Conservation (phyloP, 2,329 filamentous ascomycete genomes). For the Talaromyces sp. region DNA sequence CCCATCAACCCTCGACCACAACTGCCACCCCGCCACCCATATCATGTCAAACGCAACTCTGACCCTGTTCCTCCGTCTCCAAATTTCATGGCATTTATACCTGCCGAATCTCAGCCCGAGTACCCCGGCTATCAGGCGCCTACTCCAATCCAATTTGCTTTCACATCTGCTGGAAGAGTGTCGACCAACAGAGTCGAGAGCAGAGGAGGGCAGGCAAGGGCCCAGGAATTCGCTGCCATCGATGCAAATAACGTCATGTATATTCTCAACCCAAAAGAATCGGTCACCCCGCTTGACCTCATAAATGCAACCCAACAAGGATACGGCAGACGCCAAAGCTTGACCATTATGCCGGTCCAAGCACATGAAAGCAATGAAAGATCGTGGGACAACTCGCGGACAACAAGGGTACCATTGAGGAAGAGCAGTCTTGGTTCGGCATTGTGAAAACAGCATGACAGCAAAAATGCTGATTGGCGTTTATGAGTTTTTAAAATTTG, state of each 20-base stretch:
- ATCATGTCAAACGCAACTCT: constrained; percentile 11
- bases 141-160: not conserved
- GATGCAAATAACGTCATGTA: constrained; percentile 31
- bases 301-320: constrained; percentile 25
- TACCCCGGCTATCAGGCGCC: not conserved
- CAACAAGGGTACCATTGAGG: not conserved
- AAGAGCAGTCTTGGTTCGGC: not conserved
- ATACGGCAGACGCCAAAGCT: not conserved
- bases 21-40: constrained; percentile 7
- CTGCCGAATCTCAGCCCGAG: constrained; percentile 8
- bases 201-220: constrained; percentile 11
- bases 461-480: not conserved
- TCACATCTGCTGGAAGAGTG: not conserved
- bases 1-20: not conserved
- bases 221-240: constrained; percentile 25
- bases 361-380: not conserved
- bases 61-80: constrained; percentile 17
- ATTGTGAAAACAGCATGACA: not conserved
- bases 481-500: not conserved
- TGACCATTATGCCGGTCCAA: not conserved
- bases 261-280: constrained; percentile 21
- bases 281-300: constrained; percentile 23
- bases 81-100: not conserved
- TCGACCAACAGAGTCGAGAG: constrained; percentile 13
- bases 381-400: not conserved